Conservation (phyloP, 257 asterid genomes). For the Buddleja alternifolia region DNA sequence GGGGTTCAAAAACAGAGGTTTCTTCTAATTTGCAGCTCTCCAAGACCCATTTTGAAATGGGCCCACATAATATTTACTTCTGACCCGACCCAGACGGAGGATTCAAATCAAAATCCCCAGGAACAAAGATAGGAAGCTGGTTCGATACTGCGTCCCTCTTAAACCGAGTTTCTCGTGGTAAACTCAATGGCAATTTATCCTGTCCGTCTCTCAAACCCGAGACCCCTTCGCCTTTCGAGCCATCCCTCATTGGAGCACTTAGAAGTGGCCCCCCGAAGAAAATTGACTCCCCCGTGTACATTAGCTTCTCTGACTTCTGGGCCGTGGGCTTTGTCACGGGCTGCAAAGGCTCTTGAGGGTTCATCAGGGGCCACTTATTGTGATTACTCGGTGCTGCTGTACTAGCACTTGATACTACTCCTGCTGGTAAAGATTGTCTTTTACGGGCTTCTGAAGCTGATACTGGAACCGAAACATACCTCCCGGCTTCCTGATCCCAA, state of each 20-base stretch:
- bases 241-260: slow-evolving; percentile 61
- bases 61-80: slow-evolving; percentile 37
- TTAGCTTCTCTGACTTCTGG: slow-evolving; percentile 68
- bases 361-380: slow-evolving; percentile 46
- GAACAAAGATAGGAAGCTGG: slow-evolving; percentile 92
- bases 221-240: slow-evolving; percentile 50
- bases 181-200: slow-evolving; percentile 41
- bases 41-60: neutral
- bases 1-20: slow-evolving; percentile 42
- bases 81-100: slow-evolving; percentile 49
- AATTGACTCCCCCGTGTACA: slow-evolving; percentile 78
- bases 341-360: slow-evolving; percentile 41
- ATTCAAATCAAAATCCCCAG: slow-evolving; percentile 62
- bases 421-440: slow-evolving; percentile 41
- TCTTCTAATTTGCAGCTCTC: slow-evolving; percentile 42
- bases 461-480: slow-evolving; percentile 80
- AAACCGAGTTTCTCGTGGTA: slow-evolving; percentile 62
- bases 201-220: slow-evolving; percentile 52
- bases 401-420: slow-evolving; percentile 34
- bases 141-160: slow-evolving; percentile 78
- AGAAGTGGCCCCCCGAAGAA: slow-evolving; percentile 96
- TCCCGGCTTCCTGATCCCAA: slow-evolving; percentile 98
- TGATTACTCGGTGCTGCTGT: slow-evolving; percentile 35
- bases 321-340: slow-evolving; percentile 39
- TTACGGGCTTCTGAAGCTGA: slow-evolving; percentile 70